Conservation (phyloP, 768 basidiomycete genomes). For the Amanita polypyramis region DNA sequence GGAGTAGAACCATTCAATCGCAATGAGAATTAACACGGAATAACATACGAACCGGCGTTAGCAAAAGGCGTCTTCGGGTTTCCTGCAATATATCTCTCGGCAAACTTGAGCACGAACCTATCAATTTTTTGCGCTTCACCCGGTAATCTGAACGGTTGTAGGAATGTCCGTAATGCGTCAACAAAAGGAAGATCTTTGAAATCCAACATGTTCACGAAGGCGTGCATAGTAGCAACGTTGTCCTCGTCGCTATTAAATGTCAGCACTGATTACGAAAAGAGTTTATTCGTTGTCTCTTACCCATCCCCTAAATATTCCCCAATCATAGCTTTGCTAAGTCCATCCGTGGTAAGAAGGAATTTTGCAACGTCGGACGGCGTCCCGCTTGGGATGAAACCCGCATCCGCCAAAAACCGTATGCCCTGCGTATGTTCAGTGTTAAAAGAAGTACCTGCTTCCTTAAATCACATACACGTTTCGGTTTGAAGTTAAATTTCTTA, state of each 20-base stretch:
- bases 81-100: conserved; percentile 88
- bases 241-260: conserved; percentile 57
- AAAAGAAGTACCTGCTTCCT: background rate
- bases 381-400: conserved; percentile 72
- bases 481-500: conserved; percentile 97
- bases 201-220: conserved; percentile 89
- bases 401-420: conserved; percentile 77
- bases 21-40: background rate
- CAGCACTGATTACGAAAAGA: background rate
- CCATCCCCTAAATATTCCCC: conserved; percentile 98
- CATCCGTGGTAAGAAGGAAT: conserved; percentile 84
- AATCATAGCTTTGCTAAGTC: conserved; percentile 90
- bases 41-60: conserved; percentile 56
- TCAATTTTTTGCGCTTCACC: conserved; percentile 99
- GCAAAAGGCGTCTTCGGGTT: conserved; percentile 81
- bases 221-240: conserved; percentile 93
- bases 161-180: conserved; percentile 79
- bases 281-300: conserved; percentile 33
- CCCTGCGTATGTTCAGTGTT: conserved; percentile 40
- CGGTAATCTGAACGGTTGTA: conserved; percentile 94
- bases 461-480: conserved; percentile 65
- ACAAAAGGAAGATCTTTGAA: conserved; percentile 77
- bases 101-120: conserved; percentile 98
- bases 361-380: conserved; percentile 70
- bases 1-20: background rate